Base-by-base conservation (phyloP, 257 asterid species). In the Solanum rostratum region DNA sequence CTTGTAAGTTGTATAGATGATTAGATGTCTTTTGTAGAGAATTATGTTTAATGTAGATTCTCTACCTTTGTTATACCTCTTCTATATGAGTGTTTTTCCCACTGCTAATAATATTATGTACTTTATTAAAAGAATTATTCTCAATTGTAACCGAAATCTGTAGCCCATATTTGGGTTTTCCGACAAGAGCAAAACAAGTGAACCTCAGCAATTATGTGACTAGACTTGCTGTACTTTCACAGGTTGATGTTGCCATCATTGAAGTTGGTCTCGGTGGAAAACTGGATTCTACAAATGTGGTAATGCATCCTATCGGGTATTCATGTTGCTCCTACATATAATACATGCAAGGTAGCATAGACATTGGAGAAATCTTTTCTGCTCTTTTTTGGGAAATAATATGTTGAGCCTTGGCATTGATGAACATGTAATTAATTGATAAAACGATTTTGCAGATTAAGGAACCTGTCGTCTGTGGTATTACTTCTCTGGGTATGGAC, bases 251-350 rank as follows among this genome's bases (percentile, higher is more conserved):
- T 85, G 96, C 98, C 84, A 90, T 96, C 83, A 88, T 95, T 84
- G 98, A 96, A 91, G 98, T 95, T 92, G 99, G 99, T 85, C 95
- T 96, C 85, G 99, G 99, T 66, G 99, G 98, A 89, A 89, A 87
- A 65, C 84, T 84, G 68, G 99, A 96, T 90, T 95, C 99, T 8
- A 96, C 99, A 7, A 96, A 95, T 86, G 97, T 95, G 98, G 99
- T 95, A 92, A 87, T 12, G 71, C 83, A 80, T 82, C 85, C 59
- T 76, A 85, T 84, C 24, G 9, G 71, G 66, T 66, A 50, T 52
- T 68, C 50, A 46, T 37, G 29, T 41, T 39, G 43, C 39, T 85
- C 59, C 74, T 29, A 59, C 60, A 84, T 80, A 45, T 74, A 74
- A 55, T 43, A 45, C 14, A 63, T 29, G 65, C 53, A 37, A 53